Evolutionary conservation across 1,284 basidiomycete genomes (phyloP), one percentile per base, ranked within the genome.

Genomic region (Moesziomyces antarcticus): DNA sequence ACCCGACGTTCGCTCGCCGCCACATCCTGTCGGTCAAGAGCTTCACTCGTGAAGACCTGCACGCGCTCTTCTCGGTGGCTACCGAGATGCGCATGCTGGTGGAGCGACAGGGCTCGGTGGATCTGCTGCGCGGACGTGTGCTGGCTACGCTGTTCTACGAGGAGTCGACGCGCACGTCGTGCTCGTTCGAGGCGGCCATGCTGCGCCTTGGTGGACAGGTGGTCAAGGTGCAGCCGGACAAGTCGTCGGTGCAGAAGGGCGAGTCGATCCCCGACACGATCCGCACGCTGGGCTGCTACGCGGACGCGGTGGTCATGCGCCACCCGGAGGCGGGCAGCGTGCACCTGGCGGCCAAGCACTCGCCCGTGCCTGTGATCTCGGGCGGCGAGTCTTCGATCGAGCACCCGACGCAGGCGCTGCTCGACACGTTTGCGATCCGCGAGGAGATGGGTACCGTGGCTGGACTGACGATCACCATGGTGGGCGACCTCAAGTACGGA

Each of bases 151-250:
- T 97, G 42, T 99, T 99, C 88, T 99, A 96, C 85, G 97, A 99
- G 85, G 93, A 97, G 3, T 97, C 94, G 10, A 99, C 97, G 1
- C 89, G 97, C 55, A 99, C 97, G 2, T 81, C 79, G 41, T 75
- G 73, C 16, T 98, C 96, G n/a, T 99, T 99, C 82, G 96, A 99
- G 85, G 92, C 96, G 9, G 97, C 97, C 14, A 99, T 99, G 97
- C 94, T 96, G 85, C 90, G 97, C 54, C 93, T 94, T 78, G 97
- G 97, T 51, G 97, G 97, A 42, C 90, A 96, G 81, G 96, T 99
- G 44, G 91, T 98, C 27, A 89, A 91, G 67, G 89, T 99, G 50
- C 89, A 89, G 51, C 89, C 90, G 3, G 92, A 93, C 56, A 88
- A 88, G 11, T 96, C 94, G 9, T 97, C 94, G 1, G 93, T 97